Percentiles rank a stretch among this genome's conserved stretches.
Conservation (phyloP, 768 basidiomycete species). For the Multifurca ochricompacta region DNA sequence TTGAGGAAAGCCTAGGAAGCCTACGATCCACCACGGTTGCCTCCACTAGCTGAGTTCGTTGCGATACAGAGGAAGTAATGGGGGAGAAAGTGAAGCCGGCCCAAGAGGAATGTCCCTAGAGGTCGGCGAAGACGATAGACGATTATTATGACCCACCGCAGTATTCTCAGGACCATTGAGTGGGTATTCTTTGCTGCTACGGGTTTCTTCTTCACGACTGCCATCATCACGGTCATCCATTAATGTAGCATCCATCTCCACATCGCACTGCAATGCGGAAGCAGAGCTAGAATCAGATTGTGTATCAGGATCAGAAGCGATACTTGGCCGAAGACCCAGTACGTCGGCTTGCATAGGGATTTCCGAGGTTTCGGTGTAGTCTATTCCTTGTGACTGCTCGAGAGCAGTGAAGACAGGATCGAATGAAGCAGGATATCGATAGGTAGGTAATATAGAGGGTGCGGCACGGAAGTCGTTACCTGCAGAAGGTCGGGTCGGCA, state of each 20-base stretch:
- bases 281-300: conserved; percentile 14
- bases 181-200: background rate
- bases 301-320: conserved; percentile 11
- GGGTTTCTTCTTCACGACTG: background rate
- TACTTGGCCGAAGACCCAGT: conserved; percentile 9
- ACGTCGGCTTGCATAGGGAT: conserved; percentile 13
- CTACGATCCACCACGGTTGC: conserved; percentile 21
- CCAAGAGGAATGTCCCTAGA: background rate
- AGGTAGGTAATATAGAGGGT: conserved; percentile 8
- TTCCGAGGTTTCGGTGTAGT: conserved; percentile 8
- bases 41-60: conserved; percentile 3
- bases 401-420: conserved; percentile 12
- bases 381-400: conserved; percentile 6
- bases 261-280: conserved; percentile 6
- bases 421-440: conserved; percentile 17
- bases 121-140: background rate
- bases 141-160: conserved; percentile 4
- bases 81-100: background rate
- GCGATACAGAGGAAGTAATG: conserved; percentile 11
- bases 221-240: conserved; percentile 3
- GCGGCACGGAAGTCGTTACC: conserved; percentile 2
- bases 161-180: conserved; percentile 4
- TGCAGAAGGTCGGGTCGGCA: conserved; percentile 7
- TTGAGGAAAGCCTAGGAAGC: conserved; percentile 38
- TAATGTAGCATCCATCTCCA: conserved; percentile 10